These are phyloP conservation scores for Fusarium setosum DNA, from an alignment of 2,329 filamentous ascomycete species.

Conservation along the genomic window DNA sequence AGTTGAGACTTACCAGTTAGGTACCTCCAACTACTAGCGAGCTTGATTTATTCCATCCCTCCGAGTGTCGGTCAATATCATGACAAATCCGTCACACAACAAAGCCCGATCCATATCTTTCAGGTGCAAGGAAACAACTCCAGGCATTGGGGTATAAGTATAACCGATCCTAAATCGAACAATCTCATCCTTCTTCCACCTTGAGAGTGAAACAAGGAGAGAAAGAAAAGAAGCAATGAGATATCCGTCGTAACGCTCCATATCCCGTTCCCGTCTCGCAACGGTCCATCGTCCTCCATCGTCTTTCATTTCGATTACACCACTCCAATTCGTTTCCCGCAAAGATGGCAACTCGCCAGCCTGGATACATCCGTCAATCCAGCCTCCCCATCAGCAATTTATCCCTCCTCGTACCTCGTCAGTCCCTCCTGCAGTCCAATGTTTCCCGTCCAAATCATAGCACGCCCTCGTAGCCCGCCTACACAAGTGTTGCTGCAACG, in stretches of 20 bases:
- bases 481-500: constrained; percentile 12
- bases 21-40: not conserved
- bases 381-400: constrained; percentile 7
- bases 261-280: constrained; percentile 24
- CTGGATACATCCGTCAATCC: not conserved
- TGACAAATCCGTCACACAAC: constrained; percentile 3
- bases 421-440: too few species aligned
- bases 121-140: constrained; percentile 35
- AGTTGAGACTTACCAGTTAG: not conserved
- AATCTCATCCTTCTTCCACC: constrained; percentile 28
- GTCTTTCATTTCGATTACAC: constrained; percentile 37
- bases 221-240: constrained; percentile 32
- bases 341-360: not conserved
- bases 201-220: constrained; percentile 11
- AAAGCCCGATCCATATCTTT: not conserved
- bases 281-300: constrained; percentile 15
- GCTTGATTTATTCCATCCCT: not conserved
- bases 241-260: constrained; percentile 28
- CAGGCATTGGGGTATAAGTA: constrained; percentile 46
- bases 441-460: constrained; percentile 16
- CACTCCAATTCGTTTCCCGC: not conserved
- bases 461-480: constrained; percentile 7
- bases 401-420: not conserved
- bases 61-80: not conserved
- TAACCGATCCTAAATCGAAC: constrained; percentile 41